Percentiles rank a stretch among this genome's conserved stretches.
These are phyloP conservation scores for Monosporascus sp. DNA, from an alignment of 2,329 filamentous ascomycete species.

Conservation along the genomic window DNA sequence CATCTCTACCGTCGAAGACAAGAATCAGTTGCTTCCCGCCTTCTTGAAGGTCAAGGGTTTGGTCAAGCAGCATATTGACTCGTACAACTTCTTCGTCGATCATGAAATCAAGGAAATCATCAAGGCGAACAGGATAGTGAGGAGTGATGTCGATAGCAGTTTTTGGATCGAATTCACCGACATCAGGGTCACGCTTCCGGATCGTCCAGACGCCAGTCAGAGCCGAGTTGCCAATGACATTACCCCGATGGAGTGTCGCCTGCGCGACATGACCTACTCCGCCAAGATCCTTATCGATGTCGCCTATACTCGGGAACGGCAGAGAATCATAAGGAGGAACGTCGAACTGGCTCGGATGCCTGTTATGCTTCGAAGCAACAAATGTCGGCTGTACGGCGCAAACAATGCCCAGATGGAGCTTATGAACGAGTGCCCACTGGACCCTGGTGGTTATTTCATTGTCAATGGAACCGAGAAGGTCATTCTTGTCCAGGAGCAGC, in stretches of 20 bases:
- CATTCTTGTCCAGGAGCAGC: conserved; percentile 94
- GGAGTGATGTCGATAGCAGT: conserved; percentile 85
- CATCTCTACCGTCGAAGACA: conserved; percentile 68
- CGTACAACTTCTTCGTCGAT: conserved; percentile 97
- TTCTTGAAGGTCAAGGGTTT: conserved; percentile 91
- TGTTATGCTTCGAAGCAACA: conserved; percentile 94
- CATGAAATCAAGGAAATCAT: conserved; percentile 97
- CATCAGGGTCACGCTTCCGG: conserved; percentile 79
- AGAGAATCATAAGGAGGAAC: conserved; percentile 66
- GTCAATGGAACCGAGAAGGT: conserved; percentile 98
- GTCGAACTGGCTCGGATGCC: conserved; percentile 87
- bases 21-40: conserved; percentile 95
- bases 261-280: conserved; percentile 96
- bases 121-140: conserved; percentile 79
- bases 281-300: conserved; percentile 93
- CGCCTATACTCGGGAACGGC: conserved; percentile 77
- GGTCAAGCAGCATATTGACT: conserved; percentile 72
- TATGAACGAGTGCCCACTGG: conserved; percentile 91
- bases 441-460: conserved; percentile 97
- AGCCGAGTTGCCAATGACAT: conserved; percentile 66
- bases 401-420: conserved; percentile 83
- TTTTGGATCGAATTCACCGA: conserved; percentile 93
- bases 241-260: conserved; percentile 91
- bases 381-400: conserved; percentile 79
- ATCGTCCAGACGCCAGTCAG: conserved; percentile 70